Conservation (phyloP, 2,329 filamentous ascomycete genomes). For the Fusarium sambucinum region DNA sequence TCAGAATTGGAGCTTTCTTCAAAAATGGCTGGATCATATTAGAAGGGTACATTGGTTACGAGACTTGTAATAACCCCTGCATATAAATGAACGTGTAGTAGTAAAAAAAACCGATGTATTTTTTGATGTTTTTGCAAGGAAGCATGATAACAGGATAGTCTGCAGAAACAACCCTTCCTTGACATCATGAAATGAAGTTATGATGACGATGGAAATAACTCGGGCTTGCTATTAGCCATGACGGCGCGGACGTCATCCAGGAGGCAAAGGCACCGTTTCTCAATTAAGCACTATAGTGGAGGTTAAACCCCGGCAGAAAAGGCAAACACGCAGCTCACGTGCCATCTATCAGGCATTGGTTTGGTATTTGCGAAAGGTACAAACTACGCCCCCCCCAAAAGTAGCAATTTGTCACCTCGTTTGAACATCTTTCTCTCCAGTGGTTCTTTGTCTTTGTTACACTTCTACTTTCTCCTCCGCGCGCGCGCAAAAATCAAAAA, state of each 20-base stretch:
- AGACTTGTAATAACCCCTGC: too few species aligned
- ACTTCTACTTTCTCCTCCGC: background rate
- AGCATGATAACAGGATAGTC: background rate
- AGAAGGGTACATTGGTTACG: background rate
- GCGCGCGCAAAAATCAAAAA: background rate
- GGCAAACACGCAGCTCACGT: slow-evolving; percentile 29
- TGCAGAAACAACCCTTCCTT: background rate
- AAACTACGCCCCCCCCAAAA: slow-evolving; percentile 16
- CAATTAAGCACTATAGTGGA: slow-evolving; percentile 4
- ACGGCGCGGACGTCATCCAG: slow-evolving; percentile 16
- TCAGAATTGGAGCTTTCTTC: background rate
- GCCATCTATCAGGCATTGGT: slow-evolving; percentile 26
- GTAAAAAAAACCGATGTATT: background rate
- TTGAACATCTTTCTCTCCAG: background rate
- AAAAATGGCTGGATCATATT: background rate
- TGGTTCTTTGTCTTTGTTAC: slow-evolving; percentile 2
- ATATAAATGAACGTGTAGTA: background rate
- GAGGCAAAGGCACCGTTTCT: slow-evolving; percentile 1
- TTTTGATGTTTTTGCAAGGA: background rate
- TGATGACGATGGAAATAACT: slow-evolving; percentile 11
- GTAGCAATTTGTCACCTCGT: slow-evolving; percentile 19
- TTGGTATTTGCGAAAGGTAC: slow-evolving; percentile 24
- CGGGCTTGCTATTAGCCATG: background rate
- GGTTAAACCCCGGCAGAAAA: slow-evolving; percentile 36
- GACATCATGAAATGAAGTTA: slow-evolving; percentile 3